Evolutionary conservation across 176 grass and related monocot species (phyloP).

Genomic region (Microstegium vimineum): DNA sequence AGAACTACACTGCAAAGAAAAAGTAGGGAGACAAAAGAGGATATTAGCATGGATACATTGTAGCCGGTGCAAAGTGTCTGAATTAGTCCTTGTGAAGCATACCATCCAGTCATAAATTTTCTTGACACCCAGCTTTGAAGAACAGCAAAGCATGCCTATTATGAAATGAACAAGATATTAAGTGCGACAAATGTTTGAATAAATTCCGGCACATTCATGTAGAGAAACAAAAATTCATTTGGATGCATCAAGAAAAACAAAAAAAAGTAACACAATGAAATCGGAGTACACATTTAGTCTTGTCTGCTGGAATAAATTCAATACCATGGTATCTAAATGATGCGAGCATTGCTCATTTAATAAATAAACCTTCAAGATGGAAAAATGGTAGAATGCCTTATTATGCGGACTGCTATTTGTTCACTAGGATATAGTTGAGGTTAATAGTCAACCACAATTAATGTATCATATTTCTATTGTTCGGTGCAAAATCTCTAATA

Average conservation of each 20-base stretch:
- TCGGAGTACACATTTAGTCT: neutral
- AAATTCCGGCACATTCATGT: neutral
- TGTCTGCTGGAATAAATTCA: neutral
- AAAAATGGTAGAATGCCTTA: neutral
- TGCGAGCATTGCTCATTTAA: neutral
- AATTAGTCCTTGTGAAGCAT: constrained; percentile 25
- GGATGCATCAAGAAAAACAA: neutral
- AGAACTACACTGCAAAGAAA: constrained; percentile 75
- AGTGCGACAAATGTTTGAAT: neutral
- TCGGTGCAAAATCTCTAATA: neutral
- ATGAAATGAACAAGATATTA: constrained; percentile 20
- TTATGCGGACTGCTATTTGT: neutral
- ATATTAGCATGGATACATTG: constrained; percentile 15
- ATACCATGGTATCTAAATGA: neutral
- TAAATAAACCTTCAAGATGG: neutral
- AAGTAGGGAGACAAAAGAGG: neutral
- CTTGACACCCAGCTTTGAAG: constrained; percentile 98
- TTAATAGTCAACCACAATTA: neutral
- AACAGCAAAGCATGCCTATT: constrained; percentile 83
- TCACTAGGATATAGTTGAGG: neutral
- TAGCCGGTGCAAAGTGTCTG: neutral
- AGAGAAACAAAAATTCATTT: neutral
- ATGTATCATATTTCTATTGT: neutral
- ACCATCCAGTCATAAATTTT: constrained; percentile 99
- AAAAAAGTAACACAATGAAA: neutral